phyloP scores from a whole-genome alignment of 495 filamentous ascomycete species.

The Podospora sp. region DNA sequence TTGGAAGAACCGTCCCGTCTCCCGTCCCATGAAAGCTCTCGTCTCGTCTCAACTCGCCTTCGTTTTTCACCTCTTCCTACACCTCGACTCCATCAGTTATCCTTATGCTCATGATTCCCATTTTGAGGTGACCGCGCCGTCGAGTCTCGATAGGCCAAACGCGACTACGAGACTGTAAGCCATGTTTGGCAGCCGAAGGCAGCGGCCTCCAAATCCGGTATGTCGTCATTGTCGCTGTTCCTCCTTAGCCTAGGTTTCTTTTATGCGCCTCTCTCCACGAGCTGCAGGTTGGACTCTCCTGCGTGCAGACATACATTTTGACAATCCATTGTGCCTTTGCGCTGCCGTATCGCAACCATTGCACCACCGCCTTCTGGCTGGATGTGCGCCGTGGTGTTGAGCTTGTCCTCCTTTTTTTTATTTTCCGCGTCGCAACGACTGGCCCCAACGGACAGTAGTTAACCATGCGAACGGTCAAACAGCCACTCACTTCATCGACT shows the following conservation, averaged over 20 bases:
- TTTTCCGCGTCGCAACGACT: slow-evolving; percentile 11
- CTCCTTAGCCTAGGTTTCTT: slow-evolving; percentile 16
- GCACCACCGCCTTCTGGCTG: neutral
- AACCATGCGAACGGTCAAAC: slow-evolving; percentile 18
- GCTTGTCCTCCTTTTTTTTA: neutral
- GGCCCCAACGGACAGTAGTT: slow-evolving; percentile 11
- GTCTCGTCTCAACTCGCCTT: neutral
- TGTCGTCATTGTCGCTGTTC: slow-evolving; percentile 40
- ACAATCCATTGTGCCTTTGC: neutral
- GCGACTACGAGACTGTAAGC: slow-evolving; percentile 6
- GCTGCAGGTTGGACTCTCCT: neutral
- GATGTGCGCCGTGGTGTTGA: neutral
- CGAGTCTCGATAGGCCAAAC: slow-evolving; percentile 19
- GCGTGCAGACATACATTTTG: neutral
- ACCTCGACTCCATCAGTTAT: neutral
- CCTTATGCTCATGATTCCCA: slow-evolving; percentile 25
- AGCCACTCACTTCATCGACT: slow-evolving; percentile 63
- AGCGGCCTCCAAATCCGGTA: slow-evolving; percentile 49
- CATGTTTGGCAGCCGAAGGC: slow-evolving; percentile 52
- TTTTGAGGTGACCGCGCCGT: slow-evolving; percentile 20
- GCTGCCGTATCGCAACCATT: neutral
- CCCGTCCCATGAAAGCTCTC: neutral
- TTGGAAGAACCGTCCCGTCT: slow-evolving; percentile 3
- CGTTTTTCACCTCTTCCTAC: neutral
- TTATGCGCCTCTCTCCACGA: slow-evolving; percentile 5